A percentile compares a stretch with the other conserved stretches of the same genome.
Evolutionary conservation across 495 filamentous ascomycete species (phyloP).

Genomic region (Hyaloscypha variabilis): DNA sequence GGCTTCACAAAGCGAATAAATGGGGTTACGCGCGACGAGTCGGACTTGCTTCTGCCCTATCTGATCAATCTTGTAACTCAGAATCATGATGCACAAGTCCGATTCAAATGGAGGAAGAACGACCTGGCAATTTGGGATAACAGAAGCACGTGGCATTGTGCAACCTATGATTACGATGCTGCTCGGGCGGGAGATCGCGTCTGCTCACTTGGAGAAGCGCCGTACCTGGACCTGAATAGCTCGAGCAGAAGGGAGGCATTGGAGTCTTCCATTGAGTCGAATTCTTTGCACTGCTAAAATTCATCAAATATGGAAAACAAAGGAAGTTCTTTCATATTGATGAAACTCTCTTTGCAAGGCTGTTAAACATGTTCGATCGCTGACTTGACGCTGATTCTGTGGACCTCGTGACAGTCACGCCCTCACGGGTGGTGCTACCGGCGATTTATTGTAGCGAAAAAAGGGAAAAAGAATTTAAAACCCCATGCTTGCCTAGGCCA

Average conservation of each 20-base stretch:
- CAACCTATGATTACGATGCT: slow-evolving; percentile 62
- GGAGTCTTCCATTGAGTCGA: background rate
- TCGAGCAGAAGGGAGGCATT: slow-evolving; percentile 18
- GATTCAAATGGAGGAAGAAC: slow-evolving; percentile 63
- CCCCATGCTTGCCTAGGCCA: too few relatives aligned
- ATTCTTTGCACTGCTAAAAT: too few relatives aligned
- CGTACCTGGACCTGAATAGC: slow-evolving; percentile 46
- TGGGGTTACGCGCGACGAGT: slow-evolving; percentile 64
- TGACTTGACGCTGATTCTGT: too few relatives aligned
- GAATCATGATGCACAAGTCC: slow-evolving; percentile 79
- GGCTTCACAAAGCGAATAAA: slow-evolving; percentile 48
- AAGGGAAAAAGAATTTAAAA: too few relatives aligned
- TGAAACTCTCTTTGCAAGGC: too few relatives aligned
- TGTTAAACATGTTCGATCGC: too few relatives aligned
- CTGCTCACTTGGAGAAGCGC: slow-evolving; percentile 67
- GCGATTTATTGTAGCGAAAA: too few relatives aligned
- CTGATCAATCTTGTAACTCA: slow-evolving; percentile 65
- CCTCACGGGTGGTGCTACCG: too few relatives aligned
- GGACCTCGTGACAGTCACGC: too few relatives aligned
- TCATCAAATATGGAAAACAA: too few relatives aligned
- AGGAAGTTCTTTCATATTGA: too few relatives aligned
- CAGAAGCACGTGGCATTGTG: slow-evolving; percentile 39
- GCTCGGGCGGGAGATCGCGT: slow-evolving; percentile 61
- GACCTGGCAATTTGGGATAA: slow-evolving; percentile 84
- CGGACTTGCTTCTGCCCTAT: slow-evolving; percentile 57